A percentile compares a stretch with the other conserved stretches of the same genome.
Evolutionary conservation across 495 filamentous ascomycete species (phyloP).

Genomic region (Podospora tetraspora): DNA sequence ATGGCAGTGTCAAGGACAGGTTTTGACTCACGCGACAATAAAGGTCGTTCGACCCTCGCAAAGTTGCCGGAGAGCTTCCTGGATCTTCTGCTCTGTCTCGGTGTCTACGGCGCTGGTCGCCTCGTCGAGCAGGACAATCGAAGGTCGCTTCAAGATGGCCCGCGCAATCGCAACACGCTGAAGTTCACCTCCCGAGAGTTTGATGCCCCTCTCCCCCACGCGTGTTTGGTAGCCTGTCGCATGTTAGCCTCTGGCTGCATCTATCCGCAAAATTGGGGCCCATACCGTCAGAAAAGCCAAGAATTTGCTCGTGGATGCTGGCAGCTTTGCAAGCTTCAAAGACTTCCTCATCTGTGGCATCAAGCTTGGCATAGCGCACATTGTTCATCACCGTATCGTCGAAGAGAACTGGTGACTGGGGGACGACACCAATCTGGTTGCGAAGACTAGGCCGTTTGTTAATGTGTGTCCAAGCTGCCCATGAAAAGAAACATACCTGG

Average conservation of each 20-base stretch:
- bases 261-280: background rate
- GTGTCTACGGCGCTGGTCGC: constrained; percentile 56
- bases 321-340: constrained; percentile 66
- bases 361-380: constrained; percentile 48
- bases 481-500: constrained; percentile 35
- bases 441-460: constrained; percentile 47
- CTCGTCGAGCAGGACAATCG: constrained; percentile 54
- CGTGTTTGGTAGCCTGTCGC: constrained; percentile 48
- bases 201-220: constrained; percentile 60
- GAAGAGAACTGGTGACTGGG: constrained; percentile 63
- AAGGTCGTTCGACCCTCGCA: constrained; percentile 57
- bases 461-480: background rate
- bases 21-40: constrained; percentile 52
- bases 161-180: constrained; percentile 76
- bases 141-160: constrained; percentile 49
- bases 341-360: constrained; percentile 13
- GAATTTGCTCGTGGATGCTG: constrained; percentile 63
- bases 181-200: constrained; percentile 68
- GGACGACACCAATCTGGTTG: constrained; percentile 65
- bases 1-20: background rate
- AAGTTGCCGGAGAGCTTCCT: constrained; percentile 55
- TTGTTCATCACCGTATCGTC: constrained; percentile 72
- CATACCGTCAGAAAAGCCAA: constrained; percentile 53
- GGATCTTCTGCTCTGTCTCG: constrained; percentile 68
- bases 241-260: constrained; percentile 14